These are phyloP conservation scores for Phytopythium vexans DNA, from an alignment of 352 stramenopile genomes.

Conservation along the genomic window DNA sequence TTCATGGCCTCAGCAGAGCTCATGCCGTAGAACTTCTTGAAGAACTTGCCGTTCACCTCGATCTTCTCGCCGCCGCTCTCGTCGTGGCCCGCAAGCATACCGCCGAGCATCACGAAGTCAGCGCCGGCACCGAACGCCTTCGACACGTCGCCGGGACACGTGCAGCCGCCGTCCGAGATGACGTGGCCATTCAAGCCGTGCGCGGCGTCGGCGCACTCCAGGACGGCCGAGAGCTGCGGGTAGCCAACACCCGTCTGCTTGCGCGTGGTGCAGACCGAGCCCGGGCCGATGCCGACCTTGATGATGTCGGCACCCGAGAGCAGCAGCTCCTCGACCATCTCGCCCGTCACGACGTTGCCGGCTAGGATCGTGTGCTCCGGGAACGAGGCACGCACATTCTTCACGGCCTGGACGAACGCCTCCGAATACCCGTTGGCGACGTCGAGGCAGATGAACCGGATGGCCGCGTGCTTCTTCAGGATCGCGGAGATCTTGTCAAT, in stretches of 20 bases:
- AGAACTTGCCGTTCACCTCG: constrained; percentile 57
- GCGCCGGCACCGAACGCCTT: constrained; percentile 91
- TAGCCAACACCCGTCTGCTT: constrained; percentile 93
- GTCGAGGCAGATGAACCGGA: constrained; percentile 88
- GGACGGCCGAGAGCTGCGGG: constrained; percentile 86
- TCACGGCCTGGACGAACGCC: constrained; percentile 81
- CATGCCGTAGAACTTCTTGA: constrained; percentile 94
- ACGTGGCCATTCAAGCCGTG: constrained; percentile 88
- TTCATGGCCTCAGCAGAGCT: constrained; percentile 90
- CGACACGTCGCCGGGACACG: constrained; percentile 85
- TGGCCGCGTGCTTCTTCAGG: constrained; percentile 48
- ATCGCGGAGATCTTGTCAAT: constrained; percentile 67
- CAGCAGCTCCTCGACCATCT: constrained; percentile 92
- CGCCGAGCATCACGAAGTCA: constrained; percentile 93
- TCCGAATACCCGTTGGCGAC: constrained; percentile 90
- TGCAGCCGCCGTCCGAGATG: constrained; percentile 88
- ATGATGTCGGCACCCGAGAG: constrained; percentile 91
- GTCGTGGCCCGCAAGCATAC: constrained; percentile 91
- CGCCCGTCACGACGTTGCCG: constrained; percentile 90
- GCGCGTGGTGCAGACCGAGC: constrained; percentile 90
- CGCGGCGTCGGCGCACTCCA: constrained; percentile 90
- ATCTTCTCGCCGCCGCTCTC: constrained; percentile 87
- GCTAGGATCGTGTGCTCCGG: constrained; percentile 88
- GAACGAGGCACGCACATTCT: constrained; percentile 47
- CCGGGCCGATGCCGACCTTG: constrained; percentile 92